A percentile compares a stretch with the other conserved stretches of the same genome.
phyloP scores from a whole-genome alignment of 2,329 filamentous ascomycete species.

The Ophiostoma sp. region DNA sequence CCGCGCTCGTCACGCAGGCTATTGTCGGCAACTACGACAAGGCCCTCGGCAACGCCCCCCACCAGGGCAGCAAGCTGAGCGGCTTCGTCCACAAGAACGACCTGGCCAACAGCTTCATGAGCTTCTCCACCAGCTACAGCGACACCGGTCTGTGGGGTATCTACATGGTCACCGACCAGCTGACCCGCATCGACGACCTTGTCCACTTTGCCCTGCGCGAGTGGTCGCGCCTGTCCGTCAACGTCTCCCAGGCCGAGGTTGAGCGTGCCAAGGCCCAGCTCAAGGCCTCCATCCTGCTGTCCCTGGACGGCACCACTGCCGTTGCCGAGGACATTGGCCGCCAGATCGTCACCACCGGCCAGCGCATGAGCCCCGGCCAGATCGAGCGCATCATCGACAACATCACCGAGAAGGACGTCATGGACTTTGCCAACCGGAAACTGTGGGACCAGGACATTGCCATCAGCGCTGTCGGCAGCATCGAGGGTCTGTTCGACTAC shows the following conservation, averaged over 20 bases:
- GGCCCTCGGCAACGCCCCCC: conserved; percentile 93
- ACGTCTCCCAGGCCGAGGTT: conserved; percentile 81
- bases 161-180: conserved; percentile 91
- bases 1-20: conserved; percentile 91
- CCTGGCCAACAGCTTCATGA: conserved; percentile 99
- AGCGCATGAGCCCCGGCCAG: conserved; percentile 84
- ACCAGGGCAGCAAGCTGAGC: conserved; percentile 97
- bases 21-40: conserved; percentile 99
- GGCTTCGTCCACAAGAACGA: conserved; percentile 89
- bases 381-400: conserved; percentile 85
- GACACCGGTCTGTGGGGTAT: conserved; percentile 99
- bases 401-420: conserved; percentile 93
- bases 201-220: conserved; percentile 97
- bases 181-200: conserved; percentile 83
- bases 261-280: conserved; percentile 99
- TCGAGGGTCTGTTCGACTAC: conserved; percentile 82
- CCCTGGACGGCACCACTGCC: conserved; percentile 93
- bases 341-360: conserved; percentile 95
- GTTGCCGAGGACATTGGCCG: conserved; percentile 97
- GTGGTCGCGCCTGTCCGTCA: conserved; percentile 90
- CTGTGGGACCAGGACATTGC: conserved; percentile 97
- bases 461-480: conserved; percentile 84
- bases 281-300: conserved; percentile 95
- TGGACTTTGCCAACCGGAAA: conserved; percentile 91
- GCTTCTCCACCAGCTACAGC: conserved; percentile 98